Conservation (phyloP, 305 asterid species). For the Solanum hybrid region DNA sequence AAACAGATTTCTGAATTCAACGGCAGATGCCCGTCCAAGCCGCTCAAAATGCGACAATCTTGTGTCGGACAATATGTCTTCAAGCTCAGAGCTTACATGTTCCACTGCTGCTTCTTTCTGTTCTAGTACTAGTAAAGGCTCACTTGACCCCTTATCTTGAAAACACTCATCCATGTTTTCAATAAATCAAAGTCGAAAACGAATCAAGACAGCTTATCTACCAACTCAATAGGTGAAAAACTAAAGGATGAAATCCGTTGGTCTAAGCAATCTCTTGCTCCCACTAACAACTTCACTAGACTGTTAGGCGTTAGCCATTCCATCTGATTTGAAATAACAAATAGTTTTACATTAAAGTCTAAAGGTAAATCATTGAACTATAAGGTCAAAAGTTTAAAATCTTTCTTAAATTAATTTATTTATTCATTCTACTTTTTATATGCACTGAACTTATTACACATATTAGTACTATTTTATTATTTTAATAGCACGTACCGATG, state of each 20-base stretch:
- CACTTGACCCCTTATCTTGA: not conserved
- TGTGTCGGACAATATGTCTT: constrained; percentile 11
- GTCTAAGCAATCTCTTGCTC: not conserved
- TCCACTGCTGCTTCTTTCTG: not conserved
- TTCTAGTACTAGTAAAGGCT: not conserved
- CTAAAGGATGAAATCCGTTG: not conserved
- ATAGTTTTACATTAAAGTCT: not conserved
- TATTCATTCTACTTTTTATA: not conserved
- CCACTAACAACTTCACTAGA: not conserved
- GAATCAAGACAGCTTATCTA: not conserved
- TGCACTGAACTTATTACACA: not conserved
- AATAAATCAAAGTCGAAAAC: not conserved
- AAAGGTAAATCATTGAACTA: not conserved
- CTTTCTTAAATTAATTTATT: not conserved
- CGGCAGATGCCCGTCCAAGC: constrained; percentile 4
- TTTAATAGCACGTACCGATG: not conserved
- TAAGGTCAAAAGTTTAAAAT: not conserved
- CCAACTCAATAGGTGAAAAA: not conserved
- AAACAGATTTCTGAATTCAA: constrained; percentile 16
- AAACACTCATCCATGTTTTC: not conserved
- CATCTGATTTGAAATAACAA: not conserved
- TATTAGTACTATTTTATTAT: too few species aligned
- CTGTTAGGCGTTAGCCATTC: not conserved
- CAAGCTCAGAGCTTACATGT: constrained; percentile 15
- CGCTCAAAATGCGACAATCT: not conserved